These are phyloP conservation scores for Coemansia sp. DNA, from an alignment of 192 early-diverging fungal genomes.

Conservation along the genomic window DNA sequence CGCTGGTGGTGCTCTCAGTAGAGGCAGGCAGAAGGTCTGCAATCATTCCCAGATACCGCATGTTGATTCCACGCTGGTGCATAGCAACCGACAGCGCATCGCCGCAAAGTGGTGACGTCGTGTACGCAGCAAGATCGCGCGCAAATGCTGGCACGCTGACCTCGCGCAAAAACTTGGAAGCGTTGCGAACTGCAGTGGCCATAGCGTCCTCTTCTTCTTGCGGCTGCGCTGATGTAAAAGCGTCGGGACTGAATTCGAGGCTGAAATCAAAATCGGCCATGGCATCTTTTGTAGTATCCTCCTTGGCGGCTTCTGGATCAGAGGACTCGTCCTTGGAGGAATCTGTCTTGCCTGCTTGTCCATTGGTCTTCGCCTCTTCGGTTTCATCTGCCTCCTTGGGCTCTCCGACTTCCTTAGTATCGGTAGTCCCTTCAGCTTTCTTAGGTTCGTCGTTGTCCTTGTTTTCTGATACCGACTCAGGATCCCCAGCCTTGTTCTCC, in stretches of 20 bases:
- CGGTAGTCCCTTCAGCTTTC: background rate
- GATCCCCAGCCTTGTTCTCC: slow-evolving; percentile 2
- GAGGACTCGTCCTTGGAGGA: background rate
- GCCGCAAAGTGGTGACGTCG: slow-evolving; percentile 73
- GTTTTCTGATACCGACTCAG: slow-evolving; percentile 4
- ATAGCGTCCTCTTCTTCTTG: slow-evolving; percentile 40
- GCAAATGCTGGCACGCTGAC: slow-evolving; percentile 66
- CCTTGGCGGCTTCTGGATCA: background rate
- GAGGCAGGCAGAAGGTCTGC: slow-evolving; percentile 60
- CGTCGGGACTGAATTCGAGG: slow-evolving; percentile 59
- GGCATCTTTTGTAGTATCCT: slow-evolving; percentile 12
- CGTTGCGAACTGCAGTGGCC: slow-evolving; percentile 67
- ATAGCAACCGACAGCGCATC: slow-evolving; percentile 73
- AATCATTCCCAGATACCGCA: slow-evolving; percentile 89
- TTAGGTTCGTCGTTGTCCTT: slow-evolving; percentile 2
- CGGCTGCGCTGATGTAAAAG: slow-evolving; percentile 57
- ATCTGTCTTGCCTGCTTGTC: background rate
- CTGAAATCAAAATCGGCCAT: slow-evolving; percentile 55
- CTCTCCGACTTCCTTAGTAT: slow-evolving; percentile 4
- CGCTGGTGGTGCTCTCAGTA: slow-evolving; percentile 16
- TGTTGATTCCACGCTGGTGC: slow-evolving; percentile 96
- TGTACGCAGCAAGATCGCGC: slow-evolving; percentile 59
- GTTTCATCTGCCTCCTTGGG: slow-evolving; percentile 4
- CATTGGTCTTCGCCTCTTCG: slow-evolving; percentile 3
- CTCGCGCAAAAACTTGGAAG: slow-evolving; percentile 74